Percentiles rank a stretch among this genome's conserved stretches.
Conservation (phyloP, 2,329 filamentous ascomycete species). For the Phaeophleospora eucalypticola region DNA sequence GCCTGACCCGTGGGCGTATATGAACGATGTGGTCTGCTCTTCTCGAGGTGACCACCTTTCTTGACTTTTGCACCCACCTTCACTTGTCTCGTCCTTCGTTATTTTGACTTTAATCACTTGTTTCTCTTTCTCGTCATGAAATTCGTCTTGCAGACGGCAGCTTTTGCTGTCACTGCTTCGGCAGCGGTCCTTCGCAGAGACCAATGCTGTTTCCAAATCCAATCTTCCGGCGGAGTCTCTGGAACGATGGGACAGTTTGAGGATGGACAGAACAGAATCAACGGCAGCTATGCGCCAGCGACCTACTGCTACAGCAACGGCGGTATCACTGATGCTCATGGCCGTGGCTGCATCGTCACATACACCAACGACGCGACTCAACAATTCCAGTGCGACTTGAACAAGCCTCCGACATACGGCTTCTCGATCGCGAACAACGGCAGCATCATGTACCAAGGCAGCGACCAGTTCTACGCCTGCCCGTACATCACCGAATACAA, state of each 20-base stretch:
- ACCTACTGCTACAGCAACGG: slow-evolving; percentile 17
- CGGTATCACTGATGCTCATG: slow-evolving; percentile 10
- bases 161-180: slow-evolving; percentile 15
- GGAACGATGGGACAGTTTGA: slow-evolving; percentile 19
- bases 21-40: slow-evolving; percentile 2
- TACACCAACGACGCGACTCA: slow-evolving; percentile 14
- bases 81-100: slow-evolving; percentile 11
- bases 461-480: slow-evolving; percentile 18
- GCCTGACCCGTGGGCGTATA: slow-evolving; percentile 1
- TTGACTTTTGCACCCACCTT: neutral
- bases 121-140: slow-evolving; percentile 13
- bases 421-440: slow-evolving; percentile 15
- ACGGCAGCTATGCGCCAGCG: slow-evolving; percentile 13
- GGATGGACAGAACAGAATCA: slow-evolving; percentile 21
- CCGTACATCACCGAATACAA: slow-evolving; percentile 17
- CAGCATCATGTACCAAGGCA: slow-evolving; percentile 13
- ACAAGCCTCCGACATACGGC: slow-evolving; percentile 11
- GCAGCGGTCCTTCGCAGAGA: slow-evolving; percentile 17
- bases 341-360: slow-evolving; percentile 11
- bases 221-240: slow-evolving; percentile 18
- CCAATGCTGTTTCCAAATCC: slow-evolving; percentile 23
- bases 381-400: slow-evolving; percentile 19
- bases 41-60: slow-evolving; percentile 1
- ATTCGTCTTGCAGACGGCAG: slow-evolving; percentile 13
- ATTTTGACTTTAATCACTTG: slow-evolving; percentile 4